These are phyloP conservation scores for Cladosporium sp. DNA, from an alignment of 2,329 filamentous ascomycete genomes.

Conservation along the genomic window DNA sequence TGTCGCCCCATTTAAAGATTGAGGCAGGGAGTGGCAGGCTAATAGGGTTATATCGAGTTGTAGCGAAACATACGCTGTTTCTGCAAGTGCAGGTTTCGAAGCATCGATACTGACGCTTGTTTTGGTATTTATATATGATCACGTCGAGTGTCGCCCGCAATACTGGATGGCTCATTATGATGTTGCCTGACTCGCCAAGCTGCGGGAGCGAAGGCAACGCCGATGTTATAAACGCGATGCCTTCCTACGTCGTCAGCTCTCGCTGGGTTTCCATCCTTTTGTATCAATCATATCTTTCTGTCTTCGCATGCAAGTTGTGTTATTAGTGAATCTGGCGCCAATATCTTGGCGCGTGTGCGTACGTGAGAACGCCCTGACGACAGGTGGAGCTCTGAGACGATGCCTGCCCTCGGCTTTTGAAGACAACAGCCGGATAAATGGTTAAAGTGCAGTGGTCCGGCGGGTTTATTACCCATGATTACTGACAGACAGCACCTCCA, in stretches of 20 bases:
- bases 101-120: background rate
- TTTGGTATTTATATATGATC: background rate
- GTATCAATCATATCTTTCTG: background rate
- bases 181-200: background rate
- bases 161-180: constrained; percentile 1
- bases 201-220: background rate
- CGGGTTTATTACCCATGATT: background rate
- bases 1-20: background rate
- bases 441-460: constrained; percentile 10
- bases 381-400: background rate
- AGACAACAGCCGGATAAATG: constrained; percentile 15
- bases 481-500: background rate
- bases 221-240: background rate
- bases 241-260: background rate
- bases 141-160: background rate
- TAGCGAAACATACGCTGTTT: background rate
- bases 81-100: background rate
- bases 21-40: background rate
- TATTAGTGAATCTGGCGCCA: background rate
- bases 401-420: constrained; percentile 9
- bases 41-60: background rate
- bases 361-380: background rate
- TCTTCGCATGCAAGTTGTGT: background rate
- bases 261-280: background rate
- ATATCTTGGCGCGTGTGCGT: background rate